Evolutionary conservation across 2,329 filamentous ascomycete genomes (phyloP).

Genomic region (Mollisiaceae sp.): DNA sequence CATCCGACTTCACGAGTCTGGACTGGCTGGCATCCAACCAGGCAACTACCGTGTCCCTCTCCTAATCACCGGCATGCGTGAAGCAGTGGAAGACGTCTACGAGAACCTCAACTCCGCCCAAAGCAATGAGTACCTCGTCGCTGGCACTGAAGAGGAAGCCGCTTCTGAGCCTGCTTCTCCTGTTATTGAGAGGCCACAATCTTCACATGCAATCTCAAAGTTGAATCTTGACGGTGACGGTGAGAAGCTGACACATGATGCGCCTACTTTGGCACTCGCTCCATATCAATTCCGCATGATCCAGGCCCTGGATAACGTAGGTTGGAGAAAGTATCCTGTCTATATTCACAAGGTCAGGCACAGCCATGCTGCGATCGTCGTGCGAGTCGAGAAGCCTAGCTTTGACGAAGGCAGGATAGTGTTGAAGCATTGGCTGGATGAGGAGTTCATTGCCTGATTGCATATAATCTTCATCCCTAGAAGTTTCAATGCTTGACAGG

Average conservation of each 20-base stretch:
- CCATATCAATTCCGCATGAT: constrained; percentile 87
- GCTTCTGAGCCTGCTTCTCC: constrained; percentile 36
- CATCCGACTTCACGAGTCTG: constrained; percentile 76
- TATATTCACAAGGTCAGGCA: constrained; percentile 80
- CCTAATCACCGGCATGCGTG: constrained; percentile 75
- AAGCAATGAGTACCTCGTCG: constrained; percentile 71
- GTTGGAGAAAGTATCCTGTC: constrained; percentile 70
- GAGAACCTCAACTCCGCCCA: constrained; percentile 41
- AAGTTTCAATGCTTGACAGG: neutral
- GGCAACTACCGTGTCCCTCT: constrained; percentile 77
- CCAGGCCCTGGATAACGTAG: constrained; percentile 69
- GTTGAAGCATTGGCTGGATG: constrained; percentile 78
- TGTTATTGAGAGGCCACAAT: constrained; percentile 23
- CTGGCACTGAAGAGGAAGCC: constrained; percentile 56
- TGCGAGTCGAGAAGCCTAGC: constrained; percentile 67
- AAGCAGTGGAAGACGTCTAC: constrained; percentile 69
- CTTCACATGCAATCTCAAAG: constrained; percentile 17
- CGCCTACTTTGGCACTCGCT: constrained; percentile 77
- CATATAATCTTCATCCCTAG: neutral
- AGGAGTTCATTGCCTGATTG: constrained; percentile 62
- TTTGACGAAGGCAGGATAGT: constrained; percentile 82
- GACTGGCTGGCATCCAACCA: constrained; percentile 69
- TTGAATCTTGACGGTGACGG: constrained; percentile 10
- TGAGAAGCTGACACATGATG: constrained; percentile 37
- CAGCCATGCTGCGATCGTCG: constrained; percentile 89